Conservation (phyloP, 371 early-diverging fungal genomes). For the Vairimorpha apis region DNA sequence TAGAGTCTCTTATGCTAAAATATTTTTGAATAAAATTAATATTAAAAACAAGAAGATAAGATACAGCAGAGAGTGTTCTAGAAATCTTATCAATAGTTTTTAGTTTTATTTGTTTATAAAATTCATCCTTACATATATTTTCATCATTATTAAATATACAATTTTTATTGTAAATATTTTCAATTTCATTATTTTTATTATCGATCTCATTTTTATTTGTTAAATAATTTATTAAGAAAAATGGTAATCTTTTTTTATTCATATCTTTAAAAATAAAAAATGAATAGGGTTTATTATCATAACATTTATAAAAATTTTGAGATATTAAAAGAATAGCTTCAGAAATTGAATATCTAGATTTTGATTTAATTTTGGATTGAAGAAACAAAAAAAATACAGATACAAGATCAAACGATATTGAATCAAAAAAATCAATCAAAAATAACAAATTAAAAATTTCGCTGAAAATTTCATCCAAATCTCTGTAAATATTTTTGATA, state of each 20-base stretch:
- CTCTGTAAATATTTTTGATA: neutral
- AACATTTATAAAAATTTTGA: neutral
- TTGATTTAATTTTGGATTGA: neutral
- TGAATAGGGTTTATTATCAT: neutral
- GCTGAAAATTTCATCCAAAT: neutral
- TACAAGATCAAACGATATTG: conserved; percentile 1
- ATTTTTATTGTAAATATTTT: neutral
- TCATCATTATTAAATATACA: too few relatives aligned
- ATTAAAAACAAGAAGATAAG: neutral
- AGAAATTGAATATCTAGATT: neutral
- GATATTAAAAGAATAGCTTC: neutral
- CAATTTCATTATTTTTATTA: neutral
- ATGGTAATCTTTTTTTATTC: neutral
- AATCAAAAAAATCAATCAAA: neutral
- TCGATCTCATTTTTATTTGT: neutral
- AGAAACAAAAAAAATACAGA: neutral
- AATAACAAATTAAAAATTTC: conserved; percentile 32
- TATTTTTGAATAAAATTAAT: conserved; percentile 7
- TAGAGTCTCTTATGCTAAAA: neutral
- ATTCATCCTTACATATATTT: too few relatives aligned
- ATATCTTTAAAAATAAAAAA: neutral
- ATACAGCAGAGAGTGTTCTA: conserved; percentile 1
- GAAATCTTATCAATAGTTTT: conserved; percentile 1
- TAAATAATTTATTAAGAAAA: neutral
- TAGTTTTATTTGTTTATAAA: too few relatives aligned